These are phyloP conservation scores for Neophaeococcomyces aloes DNA, from an alignment of 2,329 filamentous ascomycete species.

Conservation along the genomic window DNA sequence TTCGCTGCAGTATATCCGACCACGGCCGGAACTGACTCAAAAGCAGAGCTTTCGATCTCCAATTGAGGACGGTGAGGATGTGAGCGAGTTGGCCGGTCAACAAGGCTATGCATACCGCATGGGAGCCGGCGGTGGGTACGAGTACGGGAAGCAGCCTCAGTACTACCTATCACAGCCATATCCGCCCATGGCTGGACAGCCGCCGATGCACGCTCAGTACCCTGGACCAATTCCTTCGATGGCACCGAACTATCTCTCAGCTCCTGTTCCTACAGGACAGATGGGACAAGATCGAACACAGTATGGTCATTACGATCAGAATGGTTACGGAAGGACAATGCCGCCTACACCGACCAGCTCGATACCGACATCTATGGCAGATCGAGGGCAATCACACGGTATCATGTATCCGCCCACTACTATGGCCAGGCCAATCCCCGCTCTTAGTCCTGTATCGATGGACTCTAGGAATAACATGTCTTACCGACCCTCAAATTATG, in stretches of 20 bases:
- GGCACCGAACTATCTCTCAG: conserved; percentile 16
- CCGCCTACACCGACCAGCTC: conserved; percentile 15
- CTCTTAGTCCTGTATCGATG: conserved; percentile 20
- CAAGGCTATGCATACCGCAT: conserved; percentile 31
- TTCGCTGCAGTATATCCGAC: conserved; percentile 40
- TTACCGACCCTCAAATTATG: conserved; percentile 16
- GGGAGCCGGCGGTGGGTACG: conserved; percentile 24
- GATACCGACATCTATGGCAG: conserved; percentile 18
- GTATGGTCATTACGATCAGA: conserved; percentile 19
- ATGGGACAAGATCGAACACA: conserved; percentile 16
- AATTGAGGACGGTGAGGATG: conserved; percentile 49
- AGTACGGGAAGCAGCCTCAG: conserved; percentile 5
- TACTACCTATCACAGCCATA: conserved; percentile 18
- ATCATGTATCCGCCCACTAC: conserved; percentile 21
- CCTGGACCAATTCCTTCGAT: conserved; percentile 16
- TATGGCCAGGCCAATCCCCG: conserved; percentile 19
- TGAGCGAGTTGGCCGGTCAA: conserved; percentile 32
- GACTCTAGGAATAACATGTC: conserved; percentile 15
- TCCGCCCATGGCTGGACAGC: conserved; percentile 14
- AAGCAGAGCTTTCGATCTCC: conserved; percentile 58
- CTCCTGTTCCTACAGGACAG: conserved; percentile 14
- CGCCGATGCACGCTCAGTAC: conserved; percentile 14
- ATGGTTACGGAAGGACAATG: conserved; percentile 17
- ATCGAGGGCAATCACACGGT: conserved; percentile 12
- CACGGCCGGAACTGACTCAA: conserved; percentile 48